phyloP scores from a whole-genome alignment of 139 green algal genomes.

The Chloropicon primus region DNA sequence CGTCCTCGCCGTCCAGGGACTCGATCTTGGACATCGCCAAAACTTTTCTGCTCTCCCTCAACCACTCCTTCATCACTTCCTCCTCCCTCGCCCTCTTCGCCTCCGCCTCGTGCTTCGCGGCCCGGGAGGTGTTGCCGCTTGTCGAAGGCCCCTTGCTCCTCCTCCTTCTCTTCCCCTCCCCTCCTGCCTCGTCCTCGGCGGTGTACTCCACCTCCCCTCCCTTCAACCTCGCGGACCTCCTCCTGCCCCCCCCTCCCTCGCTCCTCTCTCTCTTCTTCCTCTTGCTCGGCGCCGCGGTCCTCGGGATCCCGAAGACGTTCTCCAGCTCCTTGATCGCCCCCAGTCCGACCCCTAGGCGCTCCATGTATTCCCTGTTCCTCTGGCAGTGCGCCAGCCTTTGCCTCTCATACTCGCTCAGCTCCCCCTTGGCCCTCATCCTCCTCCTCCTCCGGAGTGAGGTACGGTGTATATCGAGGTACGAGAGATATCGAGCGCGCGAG shows the following conservation, averaged over 20 bases:
- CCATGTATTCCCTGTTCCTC: slow-evolving; percentile 15
- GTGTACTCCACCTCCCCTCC: slow-evolving; percentile 3
- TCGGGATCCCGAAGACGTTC: background rate
- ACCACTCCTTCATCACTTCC: background rate
- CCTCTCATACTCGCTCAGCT: slow-evolving; percentile 15
- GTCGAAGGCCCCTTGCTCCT: background rate
- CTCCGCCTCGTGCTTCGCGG: background rate
- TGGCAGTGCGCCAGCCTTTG: slow-evolving; percentile 12
- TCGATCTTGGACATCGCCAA: background rate
- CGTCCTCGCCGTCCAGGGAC: background rate
- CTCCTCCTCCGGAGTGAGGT: no score
- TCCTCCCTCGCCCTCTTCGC: background rate
- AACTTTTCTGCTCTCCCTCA: background rate
- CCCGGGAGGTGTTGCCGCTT: no score
- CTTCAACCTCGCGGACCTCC: background rate
- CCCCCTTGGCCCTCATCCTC: background rate
- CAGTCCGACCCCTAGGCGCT: slow-evolving; percentile 8
- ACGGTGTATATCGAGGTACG: no score
- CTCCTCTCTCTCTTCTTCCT: background rate
- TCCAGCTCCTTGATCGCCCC: no score
- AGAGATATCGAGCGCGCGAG: no score
- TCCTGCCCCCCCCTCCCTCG: background rate
- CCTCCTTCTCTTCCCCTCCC: background rate
- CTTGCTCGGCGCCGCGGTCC: background rate
- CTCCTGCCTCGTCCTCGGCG: background rate